These are phyloP conservation scores for Angophora floribunda DNA, from an alignment of 345 rosid species.

Conservation along the genomic window DNA sequence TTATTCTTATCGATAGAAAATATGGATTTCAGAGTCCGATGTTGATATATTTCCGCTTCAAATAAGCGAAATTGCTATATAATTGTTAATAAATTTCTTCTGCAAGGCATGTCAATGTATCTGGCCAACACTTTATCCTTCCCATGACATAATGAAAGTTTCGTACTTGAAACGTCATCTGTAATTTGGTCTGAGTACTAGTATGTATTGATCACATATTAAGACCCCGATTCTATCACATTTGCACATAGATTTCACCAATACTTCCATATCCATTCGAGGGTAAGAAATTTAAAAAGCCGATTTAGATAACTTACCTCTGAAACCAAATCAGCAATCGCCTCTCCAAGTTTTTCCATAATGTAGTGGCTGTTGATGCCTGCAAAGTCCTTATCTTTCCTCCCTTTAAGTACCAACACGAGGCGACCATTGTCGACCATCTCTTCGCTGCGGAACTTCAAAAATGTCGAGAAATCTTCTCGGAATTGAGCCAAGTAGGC, in stretches of 20 bases:
- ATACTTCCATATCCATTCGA: background rate
- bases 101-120: background rate
- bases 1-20: background rate
- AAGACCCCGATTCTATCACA: background rate
- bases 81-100: background rate
- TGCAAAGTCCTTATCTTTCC: background rate
- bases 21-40: background rate
- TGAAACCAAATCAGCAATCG: constrained; percentile 1
- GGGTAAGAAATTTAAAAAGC: background rate
- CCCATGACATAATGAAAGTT: background rate
- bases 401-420: constrained; percentile 3
- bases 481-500: constrained; percentile 14
- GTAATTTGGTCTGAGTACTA: background rate
- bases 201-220: background rate
- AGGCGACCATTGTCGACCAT: constrained; percentile 3
- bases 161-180: background rate
- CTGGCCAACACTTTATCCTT: background rate
- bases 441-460: constrained; percentile 5
- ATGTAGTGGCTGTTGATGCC: background rate
- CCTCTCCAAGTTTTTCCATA: constrained; percentile 1
- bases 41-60: background rate
- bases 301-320: background rate
- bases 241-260: background rate
- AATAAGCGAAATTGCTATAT: no score
- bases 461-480: constrained; percentile 6